These are phyloP conservation scores for Parastagonospora avenae DNA, from an alignment of 2,329 filamentous ascomycete genomes.

Conservation along the genomic window DNA sequence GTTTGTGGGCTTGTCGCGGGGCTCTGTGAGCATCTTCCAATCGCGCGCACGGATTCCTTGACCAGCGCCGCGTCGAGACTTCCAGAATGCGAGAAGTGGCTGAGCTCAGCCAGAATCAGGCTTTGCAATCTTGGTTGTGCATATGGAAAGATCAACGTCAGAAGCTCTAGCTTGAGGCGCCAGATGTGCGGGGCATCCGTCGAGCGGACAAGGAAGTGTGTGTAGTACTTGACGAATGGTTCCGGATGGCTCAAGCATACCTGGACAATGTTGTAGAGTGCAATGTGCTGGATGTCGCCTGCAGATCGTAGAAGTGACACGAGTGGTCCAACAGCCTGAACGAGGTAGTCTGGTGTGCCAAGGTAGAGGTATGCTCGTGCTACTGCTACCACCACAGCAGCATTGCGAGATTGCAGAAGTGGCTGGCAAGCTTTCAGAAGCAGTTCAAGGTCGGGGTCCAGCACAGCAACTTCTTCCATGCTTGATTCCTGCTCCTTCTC, in stretches of 20 bases:
- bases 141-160: constrained; percentile 90
- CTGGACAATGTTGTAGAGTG: constrained; percentile 93
- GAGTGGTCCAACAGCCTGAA: constrained; percentile 78
- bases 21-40: constrained; percentile 87
- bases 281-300: constrained; percentile 86
- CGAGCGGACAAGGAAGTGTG: constrained; percentile 85
- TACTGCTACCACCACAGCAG: constrained; percentile 88
- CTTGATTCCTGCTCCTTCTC: constrained; percentile 49
- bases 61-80: constrained; percentile 77
- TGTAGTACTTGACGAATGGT: constrained; percentile 85
- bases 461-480: constrained; percentile 61
- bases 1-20: constrained; percentile 42
- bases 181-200: constrained; percentile 82
- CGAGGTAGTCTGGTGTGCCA: constrained; percentile 77
- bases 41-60: constrained; percentile 86
- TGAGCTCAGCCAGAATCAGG: constrained; percentile 87
- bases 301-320: constrained; percentile 83
- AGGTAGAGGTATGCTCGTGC: constrained; percentile 84
- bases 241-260: constrained; percentile 77
- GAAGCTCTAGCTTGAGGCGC: constrained; percentile 87
- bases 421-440: constrained; percentile 79
- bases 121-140: constrained; percentile 76
- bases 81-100: constrained; percentile 94
- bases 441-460: constrained; percentile 83
- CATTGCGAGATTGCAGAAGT: constrained; percentile 90